Base-by-base conservation (phyloP, 192 early-diverging fungal genomes). In the Diversispora eburnea region DNA sequence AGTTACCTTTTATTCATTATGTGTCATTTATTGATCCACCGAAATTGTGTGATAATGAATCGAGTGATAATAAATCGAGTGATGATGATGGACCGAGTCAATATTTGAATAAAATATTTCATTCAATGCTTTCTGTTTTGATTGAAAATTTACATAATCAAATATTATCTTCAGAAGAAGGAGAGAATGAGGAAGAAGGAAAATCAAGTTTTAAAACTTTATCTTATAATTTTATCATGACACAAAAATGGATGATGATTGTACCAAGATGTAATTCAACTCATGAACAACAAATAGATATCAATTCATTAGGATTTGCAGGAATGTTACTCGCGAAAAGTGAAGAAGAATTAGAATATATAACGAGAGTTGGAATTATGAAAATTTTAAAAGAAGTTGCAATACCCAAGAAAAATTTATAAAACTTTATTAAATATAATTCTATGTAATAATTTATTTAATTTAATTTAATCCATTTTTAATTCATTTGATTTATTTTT, bases 181-280 rank as follows among this genome's bases (percentile, higher is more conserved):
- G 25, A 33, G 25, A 33, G 25, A 2, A 33, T 0, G 25, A 33
- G 25, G 25, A 33, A 2, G 25, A 33, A 33, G 25, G 25, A 33
- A 33, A 33, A n/a, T 49, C 13, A 72, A 55, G 4, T 75, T 64
- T 17, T 60, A 17, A 25, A 13, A 8, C 67, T 9, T 55, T 77
- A 5, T 83, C 83, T 9, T 88, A 86, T 61, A 88, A 86, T 58
- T 84, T 84, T 74, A 65, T 88, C 39, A 60, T 88, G 63, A 88
- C 86, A 4, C 58, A 73, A 4, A 76, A 82, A 25, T 88, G 83
- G 45, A 84, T 86, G 81, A 79, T 88, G 79, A 77, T 88, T 3
- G 81, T 85, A 0, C 85, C 86, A 48, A 80, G 13, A 77, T 20
- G 3, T 57, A 19, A 17, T 17, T 64, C 71, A 60, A 56, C 72